phyloP scores from a whole-genome alignment of 169 alveolate species.

The Toxoplasma gondii region DNA sequence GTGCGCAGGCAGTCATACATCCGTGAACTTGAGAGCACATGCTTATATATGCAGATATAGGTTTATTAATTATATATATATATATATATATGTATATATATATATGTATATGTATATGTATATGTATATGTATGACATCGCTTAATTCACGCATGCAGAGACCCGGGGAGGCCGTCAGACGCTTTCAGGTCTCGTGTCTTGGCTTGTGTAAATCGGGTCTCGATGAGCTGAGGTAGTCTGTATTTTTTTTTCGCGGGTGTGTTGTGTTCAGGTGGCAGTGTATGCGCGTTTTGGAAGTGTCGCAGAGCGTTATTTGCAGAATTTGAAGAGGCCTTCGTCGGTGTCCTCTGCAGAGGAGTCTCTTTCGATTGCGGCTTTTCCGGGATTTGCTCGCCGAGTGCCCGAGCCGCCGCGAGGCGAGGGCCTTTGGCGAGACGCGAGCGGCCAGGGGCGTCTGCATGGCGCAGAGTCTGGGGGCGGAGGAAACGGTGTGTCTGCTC shows the following conservation, averaged over 20 bases:
- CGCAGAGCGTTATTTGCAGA: constrained; percentile 10
- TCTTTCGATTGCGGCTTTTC: not conserved
- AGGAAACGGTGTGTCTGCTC: too few species aligned
- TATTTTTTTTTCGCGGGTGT: not conserved
- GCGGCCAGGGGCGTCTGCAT: too few species aligned
- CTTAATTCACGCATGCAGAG: too few species aligned
- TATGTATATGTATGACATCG: too few species aligned
- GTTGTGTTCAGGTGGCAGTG: not conserved
- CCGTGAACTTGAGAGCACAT: not conserved
- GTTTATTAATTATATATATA: not conserved
- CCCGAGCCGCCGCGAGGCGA: not conserved
- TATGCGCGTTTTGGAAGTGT: constrained; percentile 32
- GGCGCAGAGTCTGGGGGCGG: too few species aligned
- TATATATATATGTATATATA: not conserved
- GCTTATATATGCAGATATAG: not conserved
- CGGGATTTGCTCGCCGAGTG: not conserved
- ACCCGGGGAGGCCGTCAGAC: too few species aligned
- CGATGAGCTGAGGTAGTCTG: too few species aligned
- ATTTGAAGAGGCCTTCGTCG: not conserved
- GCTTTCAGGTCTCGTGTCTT: too few species aligned
- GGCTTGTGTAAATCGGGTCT: too few species aligned
- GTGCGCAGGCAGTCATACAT: too few species aligned
- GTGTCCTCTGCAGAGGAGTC: not conserved
- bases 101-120: not conserved
- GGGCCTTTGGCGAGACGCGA: too few species aligned